Evolutionary conservation across 2,329 filamentous ascomycete species (phyloP), one percentile per base, ranked within the genome.

Genomic region (Xylariales sp.): DNA sequence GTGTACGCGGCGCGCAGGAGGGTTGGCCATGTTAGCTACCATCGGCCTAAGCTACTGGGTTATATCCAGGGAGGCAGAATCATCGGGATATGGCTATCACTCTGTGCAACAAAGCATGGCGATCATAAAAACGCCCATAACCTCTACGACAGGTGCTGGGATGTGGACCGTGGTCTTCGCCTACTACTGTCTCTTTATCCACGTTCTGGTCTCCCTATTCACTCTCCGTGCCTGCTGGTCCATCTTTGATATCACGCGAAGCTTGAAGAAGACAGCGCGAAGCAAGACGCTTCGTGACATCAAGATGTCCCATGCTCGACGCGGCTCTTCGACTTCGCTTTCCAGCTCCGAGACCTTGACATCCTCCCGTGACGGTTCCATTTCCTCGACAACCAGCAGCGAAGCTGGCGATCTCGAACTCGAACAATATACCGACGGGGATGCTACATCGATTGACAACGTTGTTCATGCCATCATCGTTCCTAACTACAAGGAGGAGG

Each of bases 401-500:
- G 71, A 78, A 50, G 66, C 70, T 21, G 73, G 70, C 41, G 73
- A 80, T 40, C 52, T 69, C 6, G 73, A 78, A 31, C 50, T 62
- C 21, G 70, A 74, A 27, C 58, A 66, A 40, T 69, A 66, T 48
- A 60, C 64, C 32, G 74, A 78, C 35, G 60, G 51, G 32, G 68
- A 70, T 14, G 57, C 61, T 31, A 18, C 28, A 8, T 59, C 64
- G 1, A 55, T 63, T n/a, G 64, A 71, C 29, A 64, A 65, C 18
- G 61, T 84, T 42, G 63, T 84, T 21, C 80, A 86, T 56, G 80
- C 77, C 11, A 84, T 88, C 46, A 69, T 87, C 48, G 70, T 88
- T 31, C 84, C 84, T 14, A 86, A 86, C 54, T 88, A 87, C 65
- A 84, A 84, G 60, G 84, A 88, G 58, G 82, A 86, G 43, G 65